Evolutionary conservation across 225 moss, liverwort and hornwort species (phyloP), one percentile per base, ranked within the genome.

Genomic region (Lunularia cruciata): DNA sequence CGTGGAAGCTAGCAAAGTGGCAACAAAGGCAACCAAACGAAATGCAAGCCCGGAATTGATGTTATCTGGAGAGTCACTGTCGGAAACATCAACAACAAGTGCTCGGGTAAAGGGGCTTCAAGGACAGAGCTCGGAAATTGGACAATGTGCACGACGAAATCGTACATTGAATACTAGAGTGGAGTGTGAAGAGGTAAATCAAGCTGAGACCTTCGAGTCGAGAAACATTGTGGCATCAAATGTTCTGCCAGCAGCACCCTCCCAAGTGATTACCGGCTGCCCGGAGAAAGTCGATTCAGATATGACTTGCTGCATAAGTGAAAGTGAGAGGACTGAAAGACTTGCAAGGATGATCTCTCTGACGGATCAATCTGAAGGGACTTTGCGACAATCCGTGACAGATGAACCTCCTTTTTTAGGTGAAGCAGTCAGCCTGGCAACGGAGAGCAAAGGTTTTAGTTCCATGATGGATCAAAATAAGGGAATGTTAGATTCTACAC

Each of bases 1-100:
- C 10, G 13, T 14, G 23, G 63, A 47, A 37, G 32, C 20, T 61
- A 25, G 6, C 14, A 40, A 39, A 14, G 25, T 35, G 37, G 61
- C 19, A n/a, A n/a, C n/a, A n/a, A n/a, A n/a, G n/a, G n/a, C n/a
- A n/a, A n/a, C n/a, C n/a, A 20, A 12, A 14, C 39, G 20, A 13
- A 18, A 31, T 39, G 48, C 6, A 32, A 39, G 16, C 43, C 30
- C 51, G 31, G 59, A 43, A 7, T 30, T 47, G n/a, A 39, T 63
- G 25, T 28, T 46, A 53, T 55, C 55, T 33, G 58, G 31, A 58
- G 57, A 57, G 20, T 37, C 60, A 27, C 35, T 20, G 11, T 49
- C 45, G 32, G 71, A 60, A 68, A 48, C 26, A 25, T 22, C 35
- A 16, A 22, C 27, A 19, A 30, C 11, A 27, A 49, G 47, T 8